Evolutionary conservation across 129 eudicot species (phyloP).

Genomic region (Chrysanthemum lavandulifolium): DNA sequence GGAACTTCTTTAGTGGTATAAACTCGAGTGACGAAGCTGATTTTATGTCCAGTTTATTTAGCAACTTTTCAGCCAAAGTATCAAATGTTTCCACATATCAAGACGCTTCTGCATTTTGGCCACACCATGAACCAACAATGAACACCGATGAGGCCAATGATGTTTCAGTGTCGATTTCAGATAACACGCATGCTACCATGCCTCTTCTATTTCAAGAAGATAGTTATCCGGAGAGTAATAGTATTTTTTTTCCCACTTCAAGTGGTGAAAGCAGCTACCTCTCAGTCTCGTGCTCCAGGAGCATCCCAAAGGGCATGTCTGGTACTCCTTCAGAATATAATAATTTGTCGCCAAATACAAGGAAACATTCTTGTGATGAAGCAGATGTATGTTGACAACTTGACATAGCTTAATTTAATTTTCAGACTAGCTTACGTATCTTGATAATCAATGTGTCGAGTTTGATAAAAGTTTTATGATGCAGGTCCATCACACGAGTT

Average conservation of each 20-base stretch:
- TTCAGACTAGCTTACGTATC: not conserved
- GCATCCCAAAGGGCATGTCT: constrained; percentile 4
- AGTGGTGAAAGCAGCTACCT: constrained; percentile 28
- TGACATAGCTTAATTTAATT: not conserved
- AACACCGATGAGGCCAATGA: constrained; percentile 10
- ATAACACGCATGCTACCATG: constrained; percentile 17
- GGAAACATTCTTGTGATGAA: constrained; percentile 43
- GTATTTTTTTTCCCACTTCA: constrained; percentile 26
- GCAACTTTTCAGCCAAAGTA: constrained; percentile 23
- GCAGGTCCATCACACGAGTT: constrained; percentile 40
- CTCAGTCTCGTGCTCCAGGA: constrained; percentile 20
- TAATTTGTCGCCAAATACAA: constrained; percentile 17
- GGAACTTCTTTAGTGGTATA: constrained; percentile 45
- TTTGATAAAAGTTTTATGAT: constrained; percentile 15
- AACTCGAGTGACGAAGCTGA: constrained; percentile 55
- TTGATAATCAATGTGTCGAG: not conserved
- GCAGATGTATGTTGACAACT: constrained; percentile 39
- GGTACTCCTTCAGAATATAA: constrained; percentile 18
- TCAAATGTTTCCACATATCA: constrained; percentile 13
- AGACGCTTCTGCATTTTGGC: constrained; percentile 27
- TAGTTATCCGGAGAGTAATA: constrained; percentile 18
- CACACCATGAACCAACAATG: constrained; percentile 5
- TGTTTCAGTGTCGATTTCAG: constrained; percentile 14
- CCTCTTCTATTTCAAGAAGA: constrained; percentile 27
- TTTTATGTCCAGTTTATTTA: constrained; percentile 62